Evolutionary conservation across 768 basidiomycete genomes (phyloP).

Genomic region (Russula olivacea): DNA sequence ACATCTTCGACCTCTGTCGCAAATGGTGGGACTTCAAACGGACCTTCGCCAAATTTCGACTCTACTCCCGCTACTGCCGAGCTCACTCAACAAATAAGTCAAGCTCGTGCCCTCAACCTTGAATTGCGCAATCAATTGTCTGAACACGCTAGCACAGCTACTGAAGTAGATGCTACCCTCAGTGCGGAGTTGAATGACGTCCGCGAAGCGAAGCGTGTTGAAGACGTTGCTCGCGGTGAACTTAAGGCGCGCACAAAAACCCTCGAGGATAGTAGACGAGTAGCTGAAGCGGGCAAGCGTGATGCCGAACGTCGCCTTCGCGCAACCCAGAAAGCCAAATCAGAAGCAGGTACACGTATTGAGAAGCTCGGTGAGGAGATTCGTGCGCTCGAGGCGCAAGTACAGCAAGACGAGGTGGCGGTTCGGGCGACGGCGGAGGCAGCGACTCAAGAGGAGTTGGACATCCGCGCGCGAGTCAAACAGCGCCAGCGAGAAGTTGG

Average conservation of each 20-base stretch:
- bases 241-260: slow-evolving; percentile 77
- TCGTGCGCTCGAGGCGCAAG: slow-evolving; percentile 44
- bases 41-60: slow-evolving; percentile 43
- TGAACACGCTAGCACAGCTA: slow-evolving; percentile 40
- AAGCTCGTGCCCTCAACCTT: slow-evolving; percentile 51
- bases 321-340: slow-evolving; percentile 55
- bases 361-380: slow-evolving; percentile 48
- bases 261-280: slow-evolving; percentile 81
- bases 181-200: slow-evolving; percentile 64
- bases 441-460: slow-evolving; percentile 32
- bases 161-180: slow-evolving; percentile 49
- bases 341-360: slow-evolving; percentile 56
- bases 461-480: slow-evolving; percentile 39
- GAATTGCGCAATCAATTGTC: slow-evolving; percentile 67
- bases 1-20: slow-evolving; percentile 15
- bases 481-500: slow-evolving; percentile 42
- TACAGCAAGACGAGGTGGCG: slow-evolving; percentile 13
- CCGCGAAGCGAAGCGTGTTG: slow-evolving; percentile 73
- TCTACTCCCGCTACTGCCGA: slow-evolving; percentile 68
- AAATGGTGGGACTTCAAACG: slow-evolving; percentile 25
- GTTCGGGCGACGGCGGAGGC: slow-evolving; percentile 10
- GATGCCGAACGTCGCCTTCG: slow-evolving; percentile 89
- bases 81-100: slow-evolving; percentile 65
- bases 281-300: slow-evolving; percentile 68
- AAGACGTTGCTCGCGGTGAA: slow-evolving; percentile 74